phyloP scores from a whole-genome alignment of 768 basidiomycete species.

The Kwoniella botswanensis region DNA sequence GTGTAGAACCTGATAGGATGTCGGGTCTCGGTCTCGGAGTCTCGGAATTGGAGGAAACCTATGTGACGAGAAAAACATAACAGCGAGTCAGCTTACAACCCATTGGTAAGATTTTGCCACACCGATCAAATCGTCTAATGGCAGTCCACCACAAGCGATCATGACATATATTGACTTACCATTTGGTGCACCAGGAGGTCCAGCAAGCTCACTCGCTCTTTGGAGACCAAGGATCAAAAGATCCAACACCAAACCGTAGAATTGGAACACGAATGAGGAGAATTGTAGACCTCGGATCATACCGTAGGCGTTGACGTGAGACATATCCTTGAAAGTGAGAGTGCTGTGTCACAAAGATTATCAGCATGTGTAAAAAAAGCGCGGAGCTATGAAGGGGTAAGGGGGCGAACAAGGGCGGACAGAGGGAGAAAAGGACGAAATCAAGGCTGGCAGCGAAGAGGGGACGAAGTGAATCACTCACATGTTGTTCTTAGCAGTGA shows the following conservation, averaged over 20 bases:
- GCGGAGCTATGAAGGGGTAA: too few species aligned
- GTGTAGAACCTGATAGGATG: conserved; percentile 99
- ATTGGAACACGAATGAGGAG: conserved; percentile 99
- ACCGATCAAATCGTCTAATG: too few species aligned
- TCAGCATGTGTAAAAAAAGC: too few species aligned
- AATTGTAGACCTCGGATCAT: conserved; percentile 97
- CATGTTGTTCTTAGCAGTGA: conserved; percentile 94
- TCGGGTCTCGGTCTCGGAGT: conserved; percentile 90
- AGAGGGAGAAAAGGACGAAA: too few species aligned
- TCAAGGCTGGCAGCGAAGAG: too few species aligned
- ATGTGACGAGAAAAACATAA: neutral
- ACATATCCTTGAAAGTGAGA: conserved; percentile 96
- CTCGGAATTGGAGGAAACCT: conserved; percentile 92
- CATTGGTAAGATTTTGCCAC: neutral
- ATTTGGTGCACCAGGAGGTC: conserved; percentile 95
- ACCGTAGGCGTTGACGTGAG: conserved; percentile 95
- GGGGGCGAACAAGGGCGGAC: too few species aligned
- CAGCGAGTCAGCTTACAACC: neutral
- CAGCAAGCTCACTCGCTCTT: conserved; percentile 98
- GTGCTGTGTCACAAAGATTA: conserved; percentile 52
- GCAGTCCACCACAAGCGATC: neutral
- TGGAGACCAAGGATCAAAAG: conserved; percentile 95
- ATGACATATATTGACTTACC: conserved; percentile 49
- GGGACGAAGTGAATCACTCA: conserved; percentile 58
- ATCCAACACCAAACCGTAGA: conserved; percentile 94